These are phyloP conservation scores for Torulaspora microellipsoides DNA, from an alignment of 805 yeast species.

Conservation along the genomic window DNA sequence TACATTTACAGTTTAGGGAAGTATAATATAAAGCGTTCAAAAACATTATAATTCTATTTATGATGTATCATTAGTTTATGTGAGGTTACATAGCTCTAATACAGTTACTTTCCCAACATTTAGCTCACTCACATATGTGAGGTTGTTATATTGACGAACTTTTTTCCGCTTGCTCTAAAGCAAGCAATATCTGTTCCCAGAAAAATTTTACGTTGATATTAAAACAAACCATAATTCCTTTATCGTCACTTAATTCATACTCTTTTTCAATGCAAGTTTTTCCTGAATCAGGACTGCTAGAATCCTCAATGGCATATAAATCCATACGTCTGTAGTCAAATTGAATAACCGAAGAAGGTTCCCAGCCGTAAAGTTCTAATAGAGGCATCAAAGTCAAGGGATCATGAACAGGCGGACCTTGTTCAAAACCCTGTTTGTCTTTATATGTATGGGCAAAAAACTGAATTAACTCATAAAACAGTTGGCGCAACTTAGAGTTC, in stretches of 20 bases:
- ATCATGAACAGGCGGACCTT: slow-evolving; percentile 79
- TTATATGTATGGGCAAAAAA: slow-evolving; percentile 47
- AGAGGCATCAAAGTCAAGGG: slow-evolving; percentile 65
- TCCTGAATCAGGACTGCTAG: slow-evolving; percentile 51
- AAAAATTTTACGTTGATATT: slow-evolving; percentile 40
- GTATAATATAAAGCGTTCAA: too few species aligned
- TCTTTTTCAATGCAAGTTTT: slow-evolving; percentile 43
- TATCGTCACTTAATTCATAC: slow-evolving; percentile 23
- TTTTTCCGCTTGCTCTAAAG: slow-evolving; percentile 38
- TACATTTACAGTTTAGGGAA: slow-evolving; percentile 27
- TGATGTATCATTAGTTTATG: too few species aligned
- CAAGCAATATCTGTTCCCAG: slow-evolving; percentile 43
- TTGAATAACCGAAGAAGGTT: slow-evolving; percentile 17
- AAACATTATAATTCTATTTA: too few species aligned
- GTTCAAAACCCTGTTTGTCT: slow-evolving; percentile 38
- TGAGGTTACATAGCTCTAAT: too few species aligned
- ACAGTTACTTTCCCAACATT: not conserved
- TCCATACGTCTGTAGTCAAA: slow-evolving; percentile 25
- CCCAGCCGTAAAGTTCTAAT: slow-evolving; percentile 40
- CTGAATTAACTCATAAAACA: slow-evolving; percentile 50
- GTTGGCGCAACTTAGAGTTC: slow-evolving; percentile 45
- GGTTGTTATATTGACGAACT: slow-evolving; percentile 21
- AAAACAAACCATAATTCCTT: slow-evolving; percentile 40
- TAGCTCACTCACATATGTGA: not conserved
- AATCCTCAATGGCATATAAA: slow-evolving; percentile 26